Evolutionary conservation across 2,329 filamentous ascomycete genomes (phyloP), one percentile per base, ranked within the genome.

Genomic region (Aspergillus japonicus): DNA sequence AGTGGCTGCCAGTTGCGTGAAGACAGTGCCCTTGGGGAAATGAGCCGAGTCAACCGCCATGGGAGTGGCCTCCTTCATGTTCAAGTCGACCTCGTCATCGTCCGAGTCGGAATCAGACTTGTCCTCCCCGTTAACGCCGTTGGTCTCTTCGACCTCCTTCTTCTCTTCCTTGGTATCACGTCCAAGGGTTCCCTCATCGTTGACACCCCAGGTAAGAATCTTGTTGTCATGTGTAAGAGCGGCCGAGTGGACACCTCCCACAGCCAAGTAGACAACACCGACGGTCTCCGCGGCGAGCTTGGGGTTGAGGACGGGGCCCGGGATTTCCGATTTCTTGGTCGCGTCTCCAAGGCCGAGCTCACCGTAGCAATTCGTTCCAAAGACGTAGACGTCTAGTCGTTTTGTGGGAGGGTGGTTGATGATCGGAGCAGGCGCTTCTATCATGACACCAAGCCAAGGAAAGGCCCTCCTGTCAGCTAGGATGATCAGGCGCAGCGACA

Each of bases 201-300:
- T 95, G 66, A 94, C 90, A 56, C 91, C 91, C 91, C 91, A 96
- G n/a, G 90, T 93, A 56, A 92, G 77, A 65, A 95, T 89, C 77
- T 85, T 87, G 79, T 92, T 91, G 73, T 93, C 88, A 61, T 86
- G 83, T 49, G 91, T 94, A 50, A 95, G 78, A 5, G 87, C 90
- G 56, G 88, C 82, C 53, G 82, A 85, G 76, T 96, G 91, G 88
- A 94, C 92, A 56, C 90, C 90, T 61, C 88, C 54, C 82, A 85
- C 58, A 82, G 87, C 62, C 82, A 90, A 64, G 76, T 85, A 5
- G 70, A 77, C 47, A 73, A 87, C 69, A 74, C 83, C 47, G 48
- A 82, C 54, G 80, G 83, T 78, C 55, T 81, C 78, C 4, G 82
- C 78, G 16, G 78, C 75, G n/a, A 92, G 81, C 56, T 82, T 79